These are phyloP conservation scores for Crithidia bombi DNA, from an alignment of 208 protist genomes.

Conservation along the genomic window DNA sequence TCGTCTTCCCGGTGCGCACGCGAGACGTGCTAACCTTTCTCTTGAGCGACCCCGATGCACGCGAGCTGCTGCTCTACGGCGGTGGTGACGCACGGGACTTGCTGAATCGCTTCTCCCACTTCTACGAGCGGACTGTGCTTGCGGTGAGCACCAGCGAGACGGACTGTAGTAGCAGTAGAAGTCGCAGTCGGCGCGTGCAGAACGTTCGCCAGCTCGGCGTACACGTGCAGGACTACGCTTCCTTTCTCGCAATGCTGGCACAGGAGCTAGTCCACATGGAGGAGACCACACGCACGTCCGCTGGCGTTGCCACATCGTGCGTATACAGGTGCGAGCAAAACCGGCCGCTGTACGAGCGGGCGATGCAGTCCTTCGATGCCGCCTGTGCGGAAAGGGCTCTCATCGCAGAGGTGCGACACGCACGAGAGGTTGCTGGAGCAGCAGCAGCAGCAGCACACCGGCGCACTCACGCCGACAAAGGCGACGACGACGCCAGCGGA, in stretches of 20 bases:
- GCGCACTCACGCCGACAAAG: no score
- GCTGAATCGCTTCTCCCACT: slow-evolving; percentile 57
- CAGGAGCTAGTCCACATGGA: slow-evolving; percentile 33
- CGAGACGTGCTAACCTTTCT: slow-evolving; percentile 67
- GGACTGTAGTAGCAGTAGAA: neutral
- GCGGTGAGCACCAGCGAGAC: neutral
- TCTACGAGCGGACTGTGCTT: slow-evolving; percentile 46
- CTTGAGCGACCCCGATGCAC: slow-evolving; percentile 41
- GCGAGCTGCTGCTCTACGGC: slow-evolving; percentile 44
- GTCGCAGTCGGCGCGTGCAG: slow-evolving; percentile 6
- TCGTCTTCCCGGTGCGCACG: slow-evolving; percentile 55
- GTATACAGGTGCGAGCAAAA: slow-evolving; percentile 26
- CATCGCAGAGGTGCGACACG: slow-evolving; percentile 7
- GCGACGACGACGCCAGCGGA: no score
- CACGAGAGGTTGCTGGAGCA: neutral
- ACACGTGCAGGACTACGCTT: slow-evolving; percentile 76
- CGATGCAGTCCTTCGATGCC: slow-evolving; percentile 26
- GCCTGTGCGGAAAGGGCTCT: slow-evolving; percentile 14
- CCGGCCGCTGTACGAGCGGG: slow-evolving; percentile 36
- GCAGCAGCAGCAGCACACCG: neutral
- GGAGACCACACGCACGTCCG: neutral
- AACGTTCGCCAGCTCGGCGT: slow-evolving; percentile 67
- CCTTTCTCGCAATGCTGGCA: slow-evolving; percentile 48
- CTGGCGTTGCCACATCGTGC: neutral
- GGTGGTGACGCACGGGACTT: slow-evolving; percentile 68